Percentiles rank a stretch among this genome's conserved stretches.
These are phyloP conservation scores for Globisporangium ultimum DNA, from an alignment of 352 stramenopile species.

Conservation along the genomic window DNA sequence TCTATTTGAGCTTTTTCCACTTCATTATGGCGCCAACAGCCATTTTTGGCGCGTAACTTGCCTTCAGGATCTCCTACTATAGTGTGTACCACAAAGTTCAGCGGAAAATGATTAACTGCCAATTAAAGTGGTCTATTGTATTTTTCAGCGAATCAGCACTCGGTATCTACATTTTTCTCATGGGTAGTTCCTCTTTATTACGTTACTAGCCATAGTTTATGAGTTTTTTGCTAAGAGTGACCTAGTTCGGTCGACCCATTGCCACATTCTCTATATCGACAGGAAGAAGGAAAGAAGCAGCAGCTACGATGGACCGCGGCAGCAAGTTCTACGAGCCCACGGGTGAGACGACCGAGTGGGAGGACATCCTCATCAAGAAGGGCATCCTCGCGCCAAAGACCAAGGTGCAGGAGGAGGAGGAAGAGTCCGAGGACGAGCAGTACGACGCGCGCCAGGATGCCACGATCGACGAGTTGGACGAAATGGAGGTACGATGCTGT, in stretches of 20 bases:
- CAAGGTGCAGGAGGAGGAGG: conserved; percentile 77
- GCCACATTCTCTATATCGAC: too few relatives aligned
- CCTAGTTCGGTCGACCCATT: too few relatives aligned
- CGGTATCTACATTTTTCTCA: too few relatives aligned
- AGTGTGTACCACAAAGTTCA: neutral
- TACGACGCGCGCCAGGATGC: conserved; percentile 72
- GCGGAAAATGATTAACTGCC: too few relatives aligned
- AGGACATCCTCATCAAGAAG: conserved; percentile 89
- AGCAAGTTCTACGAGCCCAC: conserved; percentile 85
- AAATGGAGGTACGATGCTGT: conserved; percentile 54
- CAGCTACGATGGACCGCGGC: conserved; percentile 44
- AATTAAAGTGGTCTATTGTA: too few relatives aligned
- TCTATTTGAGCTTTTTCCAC: conserved; percentile 4
- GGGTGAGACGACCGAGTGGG: conserved; percentile 88
- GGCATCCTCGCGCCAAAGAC: conserved; percentile 87
- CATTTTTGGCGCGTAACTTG: neutral
- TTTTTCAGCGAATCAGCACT: too few relatives aligned
- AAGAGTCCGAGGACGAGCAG: conserved; percentile 68
- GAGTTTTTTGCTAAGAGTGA: too few relatives aligned
- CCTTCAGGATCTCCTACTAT: neutral
- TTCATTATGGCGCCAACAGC: conserved; percentile 2
- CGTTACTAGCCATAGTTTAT: too few relatives aligned
- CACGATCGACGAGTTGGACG: conserved; percentile 82
- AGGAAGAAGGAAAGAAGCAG: too few relatives aligned
- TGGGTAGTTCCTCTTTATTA: too few relatives aligned